phyloP scores from a whole-genome alignment of 1,139 yeast genomes.

The Taphrina confusa region DNA sequence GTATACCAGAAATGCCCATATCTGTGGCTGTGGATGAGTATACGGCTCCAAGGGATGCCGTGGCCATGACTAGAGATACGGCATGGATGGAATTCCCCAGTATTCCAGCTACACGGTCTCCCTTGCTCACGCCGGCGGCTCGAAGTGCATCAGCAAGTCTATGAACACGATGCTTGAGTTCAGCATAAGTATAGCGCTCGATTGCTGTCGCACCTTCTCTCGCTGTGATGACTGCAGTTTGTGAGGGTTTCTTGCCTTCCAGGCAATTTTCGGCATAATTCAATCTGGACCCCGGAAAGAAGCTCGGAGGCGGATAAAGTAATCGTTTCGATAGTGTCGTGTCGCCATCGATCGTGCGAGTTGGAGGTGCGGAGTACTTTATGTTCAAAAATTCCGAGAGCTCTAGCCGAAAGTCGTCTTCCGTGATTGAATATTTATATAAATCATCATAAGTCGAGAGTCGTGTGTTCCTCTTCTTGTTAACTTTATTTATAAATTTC shows the following conservation, averaged over 20 bases:
- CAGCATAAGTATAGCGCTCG: constrained; percentile 37
- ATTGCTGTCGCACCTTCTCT: constrained; percentile 36
- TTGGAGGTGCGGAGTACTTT: constrained; percentile 31
- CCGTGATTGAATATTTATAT: constrained; percentile 39
- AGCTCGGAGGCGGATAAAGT: constrained; percentile 40
- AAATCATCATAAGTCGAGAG: constrained; percentile 38
- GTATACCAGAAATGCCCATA: constrained; percentile 40
- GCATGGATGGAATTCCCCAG: constrained; percentile 41
- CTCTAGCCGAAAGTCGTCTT: constrained; percentile 39
- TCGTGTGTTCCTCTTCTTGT: background rate
- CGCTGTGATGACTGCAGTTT: constrained; percentile 40
- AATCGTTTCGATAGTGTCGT: constrained; percentile 37
- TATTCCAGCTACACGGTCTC: constrained; percentile 41
- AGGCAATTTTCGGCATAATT: constrained; percentile 41
- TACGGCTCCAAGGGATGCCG: constrained; percentile 41
- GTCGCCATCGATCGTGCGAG: background rate
- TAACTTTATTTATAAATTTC: constrained; percentile 32
- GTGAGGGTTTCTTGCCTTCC: constrained; percentile 36
- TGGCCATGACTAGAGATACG: constrained; percentile 39
- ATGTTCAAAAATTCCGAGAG: constrained; percentile 40
- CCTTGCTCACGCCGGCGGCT: constrained; percentile 37
- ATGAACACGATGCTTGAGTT: constrained; percentile 40
- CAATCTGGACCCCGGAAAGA: constrained; percentile 40
- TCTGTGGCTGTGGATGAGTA: constrained; percentile 42
- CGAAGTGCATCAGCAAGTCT: constrained; percentile 38